These are phyloP conservation scores for Monosporozyma unispora DNA, from an alignment of 805 yeast genomes.

Conservation along the genomic window DNA sequence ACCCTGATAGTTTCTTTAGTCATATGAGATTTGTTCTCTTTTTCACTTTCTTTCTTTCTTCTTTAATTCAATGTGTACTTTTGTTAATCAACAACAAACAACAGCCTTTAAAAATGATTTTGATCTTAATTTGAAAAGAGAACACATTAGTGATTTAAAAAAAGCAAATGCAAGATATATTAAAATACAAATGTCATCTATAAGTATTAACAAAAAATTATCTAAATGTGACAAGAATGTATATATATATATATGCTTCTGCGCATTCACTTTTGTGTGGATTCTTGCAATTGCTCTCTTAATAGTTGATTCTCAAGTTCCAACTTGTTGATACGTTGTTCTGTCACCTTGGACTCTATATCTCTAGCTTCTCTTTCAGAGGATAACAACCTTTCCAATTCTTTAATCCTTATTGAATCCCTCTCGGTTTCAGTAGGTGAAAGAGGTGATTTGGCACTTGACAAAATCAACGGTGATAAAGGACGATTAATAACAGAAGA, in stretches of 20 bases:
- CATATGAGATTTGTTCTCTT: conserved; percentile 15
- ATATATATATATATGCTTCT: too few relatives aligned
- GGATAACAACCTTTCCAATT: conserved; percentile 56
- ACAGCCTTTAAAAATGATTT: conserved; percentile 1
- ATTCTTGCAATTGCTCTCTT: conserved; percentile 17
- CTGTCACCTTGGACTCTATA: conserved; percentile 50
- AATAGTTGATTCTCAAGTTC: conserved; percentile 46
- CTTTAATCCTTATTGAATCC: conserved; percentile 43
- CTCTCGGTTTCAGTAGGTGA: not conserved
- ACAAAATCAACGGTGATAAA: conserved; percentile 4
- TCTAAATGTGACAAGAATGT: too few relatives aligned
- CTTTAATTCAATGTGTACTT: too few relatives aligned
- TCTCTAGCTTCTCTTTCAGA: conserved; percentile 62
- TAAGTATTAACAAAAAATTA: too few relatives aligned
- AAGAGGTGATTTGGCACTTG: not conserved
- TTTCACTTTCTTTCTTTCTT: too few relatives aligned
- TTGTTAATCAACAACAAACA: too few relatives aligned
- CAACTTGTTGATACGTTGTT: conserved; percentile 40
- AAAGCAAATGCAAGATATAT: not conserved
- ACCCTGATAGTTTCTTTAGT: conserved; percentile 55
- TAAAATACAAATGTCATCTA: too few relatives aligned
- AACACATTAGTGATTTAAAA: conserved; percentile 4
- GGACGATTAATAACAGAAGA: conserved; percentile 14
- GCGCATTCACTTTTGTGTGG: too few relatives aligned
- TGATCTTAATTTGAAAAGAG: too few relatives aligned